Evolutionary conservation across 169 alveolate species (phyloP).

Genomic region (Babesia bigemina): DNA sequence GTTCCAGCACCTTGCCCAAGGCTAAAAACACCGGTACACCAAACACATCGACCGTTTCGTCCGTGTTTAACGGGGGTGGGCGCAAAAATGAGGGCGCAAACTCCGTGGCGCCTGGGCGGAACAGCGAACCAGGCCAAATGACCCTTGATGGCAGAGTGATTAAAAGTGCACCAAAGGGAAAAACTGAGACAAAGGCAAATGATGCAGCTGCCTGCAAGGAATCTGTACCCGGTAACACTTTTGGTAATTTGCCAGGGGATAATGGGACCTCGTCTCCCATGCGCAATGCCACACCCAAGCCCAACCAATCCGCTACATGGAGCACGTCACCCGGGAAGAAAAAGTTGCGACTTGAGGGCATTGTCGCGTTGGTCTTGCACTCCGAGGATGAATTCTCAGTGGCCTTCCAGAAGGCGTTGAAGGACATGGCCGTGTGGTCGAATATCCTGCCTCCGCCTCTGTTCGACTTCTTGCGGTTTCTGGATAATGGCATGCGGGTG

Average conservation of each 20-base stretch:
- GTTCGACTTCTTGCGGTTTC: constrained; percentile 23
- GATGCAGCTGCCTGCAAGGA: not conserved
- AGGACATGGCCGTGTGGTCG: constrained; percentile 31
- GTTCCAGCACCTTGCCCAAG: not conserved
- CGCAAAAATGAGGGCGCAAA: not conserved
- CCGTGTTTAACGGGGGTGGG: not conserved
- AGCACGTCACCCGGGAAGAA: not conserved
- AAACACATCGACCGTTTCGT: not conserved
- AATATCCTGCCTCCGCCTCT: constrained; percentile 18
- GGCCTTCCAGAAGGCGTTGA: constrained; percentile 7
- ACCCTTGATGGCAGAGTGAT: not conserved
- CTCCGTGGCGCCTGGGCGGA: not conserved
- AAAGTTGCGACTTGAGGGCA: constrained; percentile 28
- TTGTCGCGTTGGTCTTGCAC: constrained; percentile 57
- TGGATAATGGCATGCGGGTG: constrained; percentile 42
- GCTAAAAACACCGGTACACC: not conserved
- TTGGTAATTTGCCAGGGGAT: not conserved
- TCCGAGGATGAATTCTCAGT: constrained; percentile 45
- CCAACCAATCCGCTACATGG: not conserved
- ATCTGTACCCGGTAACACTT: not conserved
- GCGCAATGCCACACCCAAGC: not conserved
- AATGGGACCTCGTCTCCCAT: not conserved
- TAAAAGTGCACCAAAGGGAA: not conserved
- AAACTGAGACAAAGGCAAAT: not conserved
- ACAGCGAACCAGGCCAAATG: not conserved